These are phyloP conservation scores for Flagelloscypha sp. DNA, from an alignment of 768 basidiomycete species.

Conservation along the genomic window DNA sequence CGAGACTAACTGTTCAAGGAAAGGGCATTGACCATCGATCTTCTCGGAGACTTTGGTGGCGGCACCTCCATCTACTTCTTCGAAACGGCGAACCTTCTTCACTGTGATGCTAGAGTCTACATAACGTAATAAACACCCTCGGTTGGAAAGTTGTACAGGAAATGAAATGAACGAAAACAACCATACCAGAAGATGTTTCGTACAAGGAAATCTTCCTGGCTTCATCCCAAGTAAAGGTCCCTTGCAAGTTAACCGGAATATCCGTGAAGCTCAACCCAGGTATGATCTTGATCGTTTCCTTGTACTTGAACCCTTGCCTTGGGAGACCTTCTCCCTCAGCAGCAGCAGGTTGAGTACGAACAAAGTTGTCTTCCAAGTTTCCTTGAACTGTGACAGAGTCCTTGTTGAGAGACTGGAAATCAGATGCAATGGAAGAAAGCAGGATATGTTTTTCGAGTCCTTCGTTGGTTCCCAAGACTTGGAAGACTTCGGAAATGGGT, in stretches of 20 bases:
- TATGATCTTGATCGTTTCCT: slow-evolving; percentile 11
- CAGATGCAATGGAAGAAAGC: slow-evolving; percentile 8
- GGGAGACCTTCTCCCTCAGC: slow-evolving; percentile 7
- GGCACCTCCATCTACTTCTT: slow-evolving; percentile 6
- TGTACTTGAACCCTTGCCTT: slow-evolving; percentile 8
- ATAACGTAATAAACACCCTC: neutral
- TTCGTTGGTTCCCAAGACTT: slow-evolving; percentile 9
- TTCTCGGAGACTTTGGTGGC: slow-evolving; percentile 9
- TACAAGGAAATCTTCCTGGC: slow-evolving; percentile 6
- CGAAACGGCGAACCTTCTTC: slow-evolving; percentile 9
- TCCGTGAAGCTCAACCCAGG: slow-evolving; percentile 10
- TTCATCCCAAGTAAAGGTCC: slow-evolving; percentile 10
- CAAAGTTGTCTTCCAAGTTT: slow-evolving; percentile 10
- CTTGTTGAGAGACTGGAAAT: neutral
- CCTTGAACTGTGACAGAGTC: slow-evolving; percentile 9
- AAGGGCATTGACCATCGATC: slow-evolving; percentile 10
- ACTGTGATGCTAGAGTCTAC: slow-evolving; percentile 4
- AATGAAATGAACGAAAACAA: neutral
- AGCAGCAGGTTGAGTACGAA: slow-evolving; percentile 4
- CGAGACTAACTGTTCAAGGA: slow-evolving; percentile 6
- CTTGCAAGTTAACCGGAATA: slow-evolving; percentile 6
- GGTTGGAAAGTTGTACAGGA: neutral
- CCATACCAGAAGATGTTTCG: slow-evolving; percentile 11
- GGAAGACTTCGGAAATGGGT: slow-evolving; percentile 11
- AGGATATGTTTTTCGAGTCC: slow-evolving; percentile 7